Conservation (phyloP, 805 yeast species). For the Pichia cabralensis region DNA sequence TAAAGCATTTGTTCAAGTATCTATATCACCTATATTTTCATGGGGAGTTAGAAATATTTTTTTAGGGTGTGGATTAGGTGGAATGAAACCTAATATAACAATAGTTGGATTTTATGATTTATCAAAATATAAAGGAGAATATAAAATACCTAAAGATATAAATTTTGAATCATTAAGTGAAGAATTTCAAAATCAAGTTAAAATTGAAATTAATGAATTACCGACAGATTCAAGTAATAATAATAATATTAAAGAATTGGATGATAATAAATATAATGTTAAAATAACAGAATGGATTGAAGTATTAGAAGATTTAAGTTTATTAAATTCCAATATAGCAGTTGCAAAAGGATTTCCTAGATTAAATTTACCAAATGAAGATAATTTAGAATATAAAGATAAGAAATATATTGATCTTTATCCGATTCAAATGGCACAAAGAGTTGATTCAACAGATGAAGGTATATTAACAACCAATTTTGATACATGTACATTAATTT, state of each 20-base stretch:
- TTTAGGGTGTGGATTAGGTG: conserved; percentile 94
- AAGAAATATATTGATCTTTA: conserved; percentile 73
- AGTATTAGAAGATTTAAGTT: conserved; percentile 77
- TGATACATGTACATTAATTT: conserved; percentile 88
- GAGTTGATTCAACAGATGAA: conserved; percentile 38
- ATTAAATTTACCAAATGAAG: conserved; percentile 50
- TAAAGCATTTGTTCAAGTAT: conserved; percentile 91
- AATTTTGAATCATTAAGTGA: conserved; percentile 18
- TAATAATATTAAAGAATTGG: not conserved
- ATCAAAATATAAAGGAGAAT: conserved; percentile 13
- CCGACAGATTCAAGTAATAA: not conserved
- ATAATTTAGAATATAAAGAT: conserved; percentile 11
- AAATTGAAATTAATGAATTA: conserved; percentile 7
- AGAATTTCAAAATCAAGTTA: conserved; percentile 19
- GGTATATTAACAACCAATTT: conserved; percentile 74
- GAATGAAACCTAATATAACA: conserved; percentile 94
- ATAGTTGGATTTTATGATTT: conserved; percentile 84
- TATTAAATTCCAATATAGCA: conserved; percentile 87
- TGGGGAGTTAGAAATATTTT: conserved; percentile 96
- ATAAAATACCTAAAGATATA: conserved; percentile 14
- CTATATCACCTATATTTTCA: conserved; percentile 74
- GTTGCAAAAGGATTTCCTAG: conserved; percentile 80
- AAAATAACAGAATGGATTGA: conserved; percentile 82
- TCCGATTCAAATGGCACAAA: conserved; percentile 95
- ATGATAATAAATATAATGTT: conserved; percentile 30